Percentiles rank a stretch among this genome's conserved stretches.
These are phyloP conservation scores for Beta macrorhiza DNA, from an alignment of 179 eudicot genomes.

Conservation along the genomic window DNA sequence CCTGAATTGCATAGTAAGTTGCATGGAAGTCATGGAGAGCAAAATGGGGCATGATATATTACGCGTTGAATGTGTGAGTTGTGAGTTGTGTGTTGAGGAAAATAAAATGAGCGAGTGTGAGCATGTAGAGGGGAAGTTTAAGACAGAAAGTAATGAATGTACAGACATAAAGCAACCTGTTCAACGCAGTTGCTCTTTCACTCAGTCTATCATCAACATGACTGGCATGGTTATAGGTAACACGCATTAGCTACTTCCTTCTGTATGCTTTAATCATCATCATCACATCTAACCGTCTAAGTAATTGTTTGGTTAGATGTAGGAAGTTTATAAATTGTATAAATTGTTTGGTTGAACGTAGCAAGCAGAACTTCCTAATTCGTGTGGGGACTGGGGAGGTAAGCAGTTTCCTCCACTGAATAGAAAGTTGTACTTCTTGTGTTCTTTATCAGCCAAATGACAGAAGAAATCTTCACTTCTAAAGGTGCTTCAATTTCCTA, in stretches of 20 bases:
- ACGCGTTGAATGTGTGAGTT: conserved; percentile 22
- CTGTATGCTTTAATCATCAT: conserved; percentile 8
- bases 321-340: too few species aligned
- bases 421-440: too few species aligned
- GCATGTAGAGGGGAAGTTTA: conserved; percentile 18
- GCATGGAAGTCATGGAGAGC: conserved; percentile 23
- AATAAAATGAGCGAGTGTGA: conserved; percentile 35
- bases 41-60: conserved; percentile 14
- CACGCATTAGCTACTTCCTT: not conserved
- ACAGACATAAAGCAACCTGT: conserved; percentile 12
- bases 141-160: conserved; percentile 15
- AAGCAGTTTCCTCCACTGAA: too few species aligned
- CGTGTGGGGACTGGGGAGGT: too few species aligned
- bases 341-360: too few species aligned
- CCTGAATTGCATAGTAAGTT: conserved; percentile 17
- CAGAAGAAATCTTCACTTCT: too few species aligned
- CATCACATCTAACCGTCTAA: not conserved
- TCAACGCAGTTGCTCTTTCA: conserved; percentile 49
- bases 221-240: conserved; percentile 82
- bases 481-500: too few species aligned
- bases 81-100: conserved; percentile 39
- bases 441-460: too few species aligned
- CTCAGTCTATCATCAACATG: conserved; percentile 75
- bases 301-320: too few species aligned
- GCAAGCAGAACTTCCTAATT: too few species aligned